Conservation (phyloP, 257 asterid genomes). For the Lavandula angustifolia region DNA sequence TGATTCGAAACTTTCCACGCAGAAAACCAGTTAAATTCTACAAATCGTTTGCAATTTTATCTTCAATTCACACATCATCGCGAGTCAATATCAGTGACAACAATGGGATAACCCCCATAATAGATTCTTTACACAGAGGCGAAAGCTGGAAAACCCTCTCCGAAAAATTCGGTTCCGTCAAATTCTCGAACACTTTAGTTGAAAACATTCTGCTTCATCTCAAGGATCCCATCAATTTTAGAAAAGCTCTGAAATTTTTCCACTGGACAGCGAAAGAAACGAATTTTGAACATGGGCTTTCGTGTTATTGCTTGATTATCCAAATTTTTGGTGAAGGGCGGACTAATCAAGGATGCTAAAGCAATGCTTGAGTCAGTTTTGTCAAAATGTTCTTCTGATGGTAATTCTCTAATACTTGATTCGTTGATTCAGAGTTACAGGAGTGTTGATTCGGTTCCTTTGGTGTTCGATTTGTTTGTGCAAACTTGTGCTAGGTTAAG, state of each 20-base stretch:
- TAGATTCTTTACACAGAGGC: slow-evolving; percentile 49
- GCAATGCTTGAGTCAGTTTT: slow-evolving; percentile 63
- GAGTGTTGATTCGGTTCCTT: slow-evolving; percentile 55
- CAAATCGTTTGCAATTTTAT: slow-evolving; percentile 7
- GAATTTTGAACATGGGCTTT: slow-evolving; percentile 48
- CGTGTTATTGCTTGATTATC: slow-evolving; percentile 53
- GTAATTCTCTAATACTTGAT: slow-evolving; percentile 25
- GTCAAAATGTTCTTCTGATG: slow-evolving; percentile 23
- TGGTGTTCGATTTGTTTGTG: slow-evolving; percentile 75
- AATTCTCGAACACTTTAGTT: slow-evolving; percentile 43
- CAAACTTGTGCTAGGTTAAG: slow-evolving; percentile 79
- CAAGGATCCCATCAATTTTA: slow-evolving; percentile 61
- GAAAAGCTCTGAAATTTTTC: slow-evolving; percentile 72
- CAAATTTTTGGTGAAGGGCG: slow-evolving; percentile 78
- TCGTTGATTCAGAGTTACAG: slow-evolving; percentile 52
- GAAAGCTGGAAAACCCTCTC: slow-evolving; percentile 58
- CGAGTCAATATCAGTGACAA: slow-evolving; percentile 24
- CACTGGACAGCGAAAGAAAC: slow-evolving; percentile 63
- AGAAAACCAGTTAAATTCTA: slow-evolving; percentile 1
- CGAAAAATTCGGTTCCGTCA: slow-evolving; percentile 43
- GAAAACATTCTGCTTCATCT: slow-evolving; percentile 55
- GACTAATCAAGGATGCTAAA: slow-evolving; percentile 66
- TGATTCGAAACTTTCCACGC: slow-evolving; percentile 30
- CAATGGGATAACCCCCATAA: slow-evolving; percentile 37
- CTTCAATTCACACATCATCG: slow-evolving; percentile 28